Evolutionary conservation across 352 stramenopile genomes (phyloP).

Genomic region (Pythium scleroteichum): DNA sequence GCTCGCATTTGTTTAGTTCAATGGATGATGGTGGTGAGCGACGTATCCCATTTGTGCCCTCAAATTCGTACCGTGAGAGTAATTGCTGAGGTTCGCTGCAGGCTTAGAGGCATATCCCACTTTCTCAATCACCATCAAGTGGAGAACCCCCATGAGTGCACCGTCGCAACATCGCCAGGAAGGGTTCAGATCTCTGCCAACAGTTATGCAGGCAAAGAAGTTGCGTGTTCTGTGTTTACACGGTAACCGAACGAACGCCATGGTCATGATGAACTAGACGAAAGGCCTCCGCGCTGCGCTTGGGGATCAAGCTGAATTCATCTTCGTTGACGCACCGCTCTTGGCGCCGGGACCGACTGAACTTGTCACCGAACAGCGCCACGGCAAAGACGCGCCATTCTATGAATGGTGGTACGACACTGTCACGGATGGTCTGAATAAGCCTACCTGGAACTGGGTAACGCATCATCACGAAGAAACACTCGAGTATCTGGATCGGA

Average conservation of each 20-base stretch:
- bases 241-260: slow-evolving; percentile 33
- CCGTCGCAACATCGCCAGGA: background rate
- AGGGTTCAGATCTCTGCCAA: background rate
- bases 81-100: too few relatives aligned
- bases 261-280: slow-evolving; percentile 31
- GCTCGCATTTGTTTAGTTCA: background rate
- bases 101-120: background rate
- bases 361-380: slow-evolving; percentile 16
- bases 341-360: slow-evolving; percentile 26
- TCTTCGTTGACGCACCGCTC: slow-evolving; percentile 31
- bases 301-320: slow-evolving; percentile 29
- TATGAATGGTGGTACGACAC: slow-evolving; percentile 48
- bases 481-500: slow-evolving; percentile 38
- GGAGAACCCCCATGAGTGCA: too few relatives aligned
- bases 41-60: too few relatives aligned
- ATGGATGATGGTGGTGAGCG: too few relatives aligned
- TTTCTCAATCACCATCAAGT: background rate
- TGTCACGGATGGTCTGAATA: slow-evolving; percentile 20
- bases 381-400: slow-evolving; percentile 36
- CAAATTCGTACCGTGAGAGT: too few relatives aligned
- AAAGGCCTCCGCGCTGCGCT: slow-evolving; percentile 29
- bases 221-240: slow-evolving; percentile 34
- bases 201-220: slow-evolving; percentile 6
- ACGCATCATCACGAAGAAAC: slow-evolving; percentile 41
- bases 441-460: slow-evolving; percentile 25